These are phyloP conservation scores for Limonium bicolor DNA, from an alignment of 148 eudicot species.

Conservation along the genomic window DNA sequence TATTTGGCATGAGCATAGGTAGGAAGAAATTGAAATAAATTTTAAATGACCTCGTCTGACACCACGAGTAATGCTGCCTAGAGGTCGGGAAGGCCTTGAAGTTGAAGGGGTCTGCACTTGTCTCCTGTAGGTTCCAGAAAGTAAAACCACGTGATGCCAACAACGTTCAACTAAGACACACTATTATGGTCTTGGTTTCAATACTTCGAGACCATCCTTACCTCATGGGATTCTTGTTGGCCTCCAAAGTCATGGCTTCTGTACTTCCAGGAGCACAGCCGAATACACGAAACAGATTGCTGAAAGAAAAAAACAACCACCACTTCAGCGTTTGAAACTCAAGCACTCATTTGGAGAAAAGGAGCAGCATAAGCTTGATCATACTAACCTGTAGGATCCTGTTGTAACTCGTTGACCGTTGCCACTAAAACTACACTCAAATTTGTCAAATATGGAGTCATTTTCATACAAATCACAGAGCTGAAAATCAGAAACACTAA, in stretches of 20 bases:
- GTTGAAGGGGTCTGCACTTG: conserved; percentile 80
- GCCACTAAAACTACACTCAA: conserved; percentile 91
- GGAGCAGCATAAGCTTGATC: background rate
- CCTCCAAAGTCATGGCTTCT: conserved; percentile 88
- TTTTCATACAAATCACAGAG: conserved; percentile 83
- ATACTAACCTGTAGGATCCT: conserved; percentile 78
- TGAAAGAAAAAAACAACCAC: conserved; percentile 17
- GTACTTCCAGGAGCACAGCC: conserved; percentile 69
- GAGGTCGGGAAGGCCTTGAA: conserved; percentile 59
- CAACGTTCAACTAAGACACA: too few relatives aligned
- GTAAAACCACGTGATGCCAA: too few relatives aligned
- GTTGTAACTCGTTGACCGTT: conserved; percentile 76
- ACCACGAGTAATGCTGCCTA: conserved; percentile 52
- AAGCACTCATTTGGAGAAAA: background rate
- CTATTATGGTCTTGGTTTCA: background rate
- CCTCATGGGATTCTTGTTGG: conserved; percentile 98
- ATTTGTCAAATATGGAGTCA: conserved; percentile 92
- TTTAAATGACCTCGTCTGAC: conserved; percentile 66
- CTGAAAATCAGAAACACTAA: conserved; percentile 20
- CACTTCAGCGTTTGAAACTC: background rate
- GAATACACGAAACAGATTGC: conserved; percentile 97
- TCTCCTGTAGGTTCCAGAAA: conserved; percentile 30
- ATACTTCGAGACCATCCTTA: conserved; percentile 9
- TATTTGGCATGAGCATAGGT: background rate
- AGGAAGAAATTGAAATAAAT: conserved; percentile 3